A percentile compares a stretch with the other conserved stretches of the same genome.
phyloP scores from a whole-genome alignment of 331 rosid species.

The Malus hybrid region DNA sequence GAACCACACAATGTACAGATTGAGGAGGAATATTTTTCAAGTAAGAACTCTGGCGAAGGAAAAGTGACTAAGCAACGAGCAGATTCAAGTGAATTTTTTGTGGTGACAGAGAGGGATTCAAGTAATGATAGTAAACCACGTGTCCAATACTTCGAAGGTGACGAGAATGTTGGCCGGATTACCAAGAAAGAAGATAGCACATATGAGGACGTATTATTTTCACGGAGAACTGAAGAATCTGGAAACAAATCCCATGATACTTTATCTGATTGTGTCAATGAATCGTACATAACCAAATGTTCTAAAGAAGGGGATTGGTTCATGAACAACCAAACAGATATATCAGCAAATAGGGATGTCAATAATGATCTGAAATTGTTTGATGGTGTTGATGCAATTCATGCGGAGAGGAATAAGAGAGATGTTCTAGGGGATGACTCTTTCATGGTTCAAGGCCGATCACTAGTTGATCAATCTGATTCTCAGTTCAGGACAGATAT shows the following conservation, averaged over 20 bases:
- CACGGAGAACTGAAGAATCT: slow-evolving; percentile 41
- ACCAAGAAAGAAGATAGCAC: slow-evolving; percentile 38
- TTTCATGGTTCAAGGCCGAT: slow-evolving; percentile 71
- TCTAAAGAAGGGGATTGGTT: slow-evolving; percentile 76
- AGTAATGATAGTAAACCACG: slow-evolving; percentile 21
- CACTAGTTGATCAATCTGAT: slow-evolving; percentile 42
- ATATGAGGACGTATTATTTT: slow-evolving; percentile 47
- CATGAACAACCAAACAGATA: slow-evolving; percentile 31
- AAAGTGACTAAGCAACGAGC: slow-evolving; percentile 33
- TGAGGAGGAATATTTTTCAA: slow-evolving; percentile 38
- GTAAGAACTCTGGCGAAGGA: slow-evolving; percentile 33
- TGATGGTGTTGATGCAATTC: slow-evolving; percentile 30
- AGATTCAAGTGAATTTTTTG: slow-evolving; percentile 57
- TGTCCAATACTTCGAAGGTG: slow-evolving; percentile 42
- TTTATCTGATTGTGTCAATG: slow-evolving; percentile 25
- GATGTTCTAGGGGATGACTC: slow-evolving; percentile 69
- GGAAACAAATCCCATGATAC: slow-evolving; percentile 26
- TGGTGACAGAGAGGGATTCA: slow-evolving; percentile 38
- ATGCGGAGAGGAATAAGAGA: slow-evolving; percentile 44
- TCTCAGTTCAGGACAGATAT: slow-evolving; percentile 46
- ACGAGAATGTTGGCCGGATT: slow-evolving; percentile 24
- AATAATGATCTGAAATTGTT: slow-evolving; percentile 35
- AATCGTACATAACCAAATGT: slow-evolving; percentile 33
- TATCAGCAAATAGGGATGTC: slow-evolving; percentile 22
- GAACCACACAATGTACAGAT: slow-evolving; percentile 29